Base-by-base conservation (phyloP, 1,284 basidiomycete genomes). In the Ustilago xerochloae region DNA sequence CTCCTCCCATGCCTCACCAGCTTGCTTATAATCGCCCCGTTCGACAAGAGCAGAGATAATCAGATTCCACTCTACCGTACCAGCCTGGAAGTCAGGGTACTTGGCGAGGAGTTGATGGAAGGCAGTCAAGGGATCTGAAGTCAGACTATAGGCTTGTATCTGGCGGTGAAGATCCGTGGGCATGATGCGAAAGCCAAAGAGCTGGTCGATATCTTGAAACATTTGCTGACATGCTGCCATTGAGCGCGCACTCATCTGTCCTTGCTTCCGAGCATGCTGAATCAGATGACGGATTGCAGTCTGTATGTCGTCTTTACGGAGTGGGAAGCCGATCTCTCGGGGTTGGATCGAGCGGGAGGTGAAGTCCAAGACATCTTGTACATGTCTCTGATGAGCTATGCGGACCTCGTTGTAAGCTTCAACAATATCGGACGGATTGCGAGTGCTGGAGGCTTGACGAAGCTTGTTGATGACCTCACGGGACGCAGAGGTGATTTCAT, bases 51-150 rank as follows among this genome's bases (percentile, higher is more conserved):
- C n/a, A 22, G 47, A 47, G 54, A 73, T 59, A 51, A 74, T 54
- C 62, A 75, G 54, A 33, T 63, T 65, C 65, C 67, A 75, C 15
- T 75, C 69, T 41, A 67, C 55, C 22, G 59, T 56, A 13, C 49
- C 57, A 15, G 65, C 61, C 29, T 29, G 38, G 68, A 72, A 78
- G 9, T 71, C 47, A 1, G 68, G 73, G 20, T 75, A 29, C 15
- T 26, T 28, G 1, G 50, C 47, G 7, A 69, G 64, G 4, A 78
- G 54, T 15, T 54, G 32, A 2, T 33, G 18, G 35, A 75, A 73
- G 0, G 41, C 66, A 2, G 41, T 9, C 30, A 38, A 33, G 0
- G 61, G 70, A 15, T 74, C 72, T 6, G 28, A 24, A 13, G 59
- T 26, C 20, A 65, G 20, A 52, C 59, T 60, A 26, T 33, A 43